Base-by-base conservation (phyloP, 2,329 filamentous ascomycete species). In the Diaporthe sp. region DNA sequence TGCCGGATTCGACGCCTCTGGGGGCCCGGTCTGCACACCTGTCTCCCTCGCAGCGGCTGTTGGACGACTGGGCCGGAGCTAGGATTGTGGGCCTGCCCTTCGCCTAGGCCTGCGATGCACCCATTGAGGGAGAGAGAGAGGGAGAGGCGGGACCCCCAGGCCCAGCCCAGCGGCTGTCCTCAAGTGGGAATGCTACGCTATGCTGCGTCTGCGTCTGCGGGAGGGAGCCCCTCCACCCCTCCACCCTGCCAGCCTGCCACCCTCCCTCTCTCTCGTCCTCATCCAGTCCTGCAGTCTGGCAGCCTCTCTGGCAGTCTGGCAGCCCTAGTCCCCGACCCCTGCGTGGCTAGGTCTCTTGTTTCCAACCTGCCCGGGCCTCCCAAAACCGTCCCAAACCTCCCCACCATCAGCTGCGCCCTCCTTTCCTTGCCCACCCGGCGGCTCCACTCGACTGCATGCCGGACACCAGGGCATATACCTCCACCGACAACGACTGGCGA, bases 341-440 rank as follows among this genome's bases (percentile, higher is more conserved):
- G 53, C 73, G 65, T 76, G 75, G 72, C 75, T 71, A 46, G 55
- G 53, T n/a, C 46, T 44, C 62, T 42, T 76, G 62, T 67, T 71
- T 71, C 75, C 75, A 74, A 71, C 28, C 46, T 37, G 51, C 34
- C 60, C 60, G 49, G 60, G 39, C 61, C 25, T 34, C 28, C 61
- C 42, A 61, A 61, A 61, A 60, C 46, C 51, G 37, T 51, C 42
- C 53, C 34, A 39, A 49, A 71, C 68, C 70, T 67, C 75, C 73
- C 62, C 75, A 74, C 46, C 62, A 46, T 53, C 71, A 74, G 71
- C 75, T 76, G 71, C 68, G 72, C 72, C 73, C 73, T 72, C 67
- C 72, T 75, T 57, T 75, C 67, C 46, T 76, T 76, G 72, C 28
- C 72, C 75, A 67, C 72, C 53, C 57, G 51, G 72, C 28, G 49